Conservation (phyloP, 352 stramenopile species). For the Phytophthora citricola region DNA sequence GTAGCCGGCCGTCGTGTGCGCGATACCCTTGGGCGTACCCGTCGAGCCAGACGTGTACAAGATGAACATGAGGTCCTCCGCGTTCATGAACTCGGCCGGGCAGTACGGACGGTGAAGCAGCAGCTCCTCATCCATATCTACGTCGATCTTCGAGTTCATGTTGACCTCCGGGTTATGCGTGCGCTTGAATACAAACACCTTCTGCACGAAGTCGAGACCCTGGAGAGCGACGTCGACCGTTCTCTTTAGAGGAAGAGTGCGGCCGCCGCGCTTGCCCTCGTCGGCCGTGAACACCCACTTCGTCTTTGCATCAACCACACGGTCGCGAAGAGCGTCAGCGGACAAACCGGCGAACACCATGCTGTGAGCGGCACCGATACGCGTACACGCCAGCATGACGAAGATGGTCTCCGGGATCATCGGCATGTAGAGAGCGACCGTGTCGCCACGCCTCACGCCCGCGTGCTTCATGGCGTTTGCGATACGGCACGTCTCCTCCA, state of each 20-base stretch:
- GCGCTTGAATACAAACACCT: conserved; percentile 96
- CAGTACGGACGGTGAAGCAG: conserved; percentile 93
- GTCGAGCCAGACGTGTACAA: conserved; percentile 98
- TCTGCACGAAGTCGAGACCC: conserved; percentile 88
- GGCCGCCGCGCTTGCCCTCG: conserved; percentile 92
- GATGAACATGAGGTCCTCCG: conserved; percentile 97
- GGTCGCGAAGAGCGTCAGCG: conserved; percentile 93
- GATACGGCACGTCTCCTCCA: conserved; percentile 82
- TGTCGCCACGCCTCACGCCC: conserved; percentile 92
- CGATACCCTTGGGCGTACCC: conserved; percentile 94
- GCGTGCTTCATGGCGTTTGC: conserved; percentile 94
- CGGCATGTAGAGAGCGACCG: conserved; percentile 98
- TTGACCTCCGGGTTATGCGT: conserved; percentile 74
- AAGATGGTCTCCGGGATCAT: conserved; percentile 98
- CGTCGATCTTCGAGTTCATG: conserved; percentile 85
- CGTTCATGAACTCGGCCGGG: conserved; percentile 94
- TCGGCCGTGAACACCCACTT: conserved; percentile 94
- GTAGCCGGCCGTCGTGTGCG: conserved; percentile 96
- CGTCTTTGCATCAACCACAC: conserved; percentile 90
- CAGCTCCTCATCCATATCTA: conserved; percentile 94
- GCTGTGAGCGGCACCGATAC: conserved; percentile 96
- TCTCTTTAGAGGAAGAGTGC: conserved; percentile 93
- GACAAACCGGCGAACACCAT: conserved; percentile 97
- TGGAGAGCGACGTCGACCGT: conserved; percentile 95
- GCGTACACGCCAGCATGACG: conserved; percentile 97